These are phyloP conservation scores for Hypoxylon sp. DNA, from an alignment of 2,329 filamentous ascomycete species.

Conservation along the genomic window DNA sequence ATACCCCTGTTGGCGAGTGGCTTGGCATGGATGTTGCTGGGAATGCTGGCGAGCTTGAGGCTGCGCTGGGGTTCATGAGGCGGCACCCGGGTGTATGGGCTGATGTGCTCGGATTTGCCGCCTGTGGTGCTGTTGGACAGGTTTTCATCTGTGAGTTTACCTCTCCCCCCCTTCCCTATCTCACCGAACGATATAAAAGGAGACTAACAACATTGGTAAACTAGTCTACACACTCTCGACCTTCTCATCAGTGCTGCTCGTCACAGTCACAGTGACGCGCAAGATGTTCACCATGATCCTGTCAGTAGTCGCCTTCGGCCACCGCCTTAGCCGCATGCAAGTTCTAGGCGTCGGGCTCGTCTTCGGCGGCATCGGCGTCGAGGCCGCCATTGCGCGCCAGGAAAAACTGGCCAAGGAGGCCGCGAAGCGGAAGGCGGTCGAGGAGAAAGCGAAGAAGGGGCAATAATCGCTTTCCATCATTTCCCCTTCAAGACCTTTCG, in stretches of 20 bases:
- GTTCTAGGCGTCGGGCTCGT: constrained; percentile 93
- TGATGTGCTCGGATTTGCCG: constrained; percentile 90
- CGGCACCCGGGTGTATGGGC: constrained; percentile 85
- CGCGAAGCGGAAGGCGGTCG: constrained; percentile 66
- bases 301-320: constrained; percentile 94
- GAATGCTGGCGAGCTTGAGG: constrained; percentile 79
- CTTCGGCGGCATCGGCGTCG: constrained; percentile 94
- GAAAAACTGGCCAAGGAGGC: constrained; percentile 87
- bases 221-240: constrained; percentile 89
- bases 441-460: constrained; percentile 51
- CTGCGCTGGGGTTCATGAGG: constrained; percentile 84
- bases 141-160: constrained; percentile 85
- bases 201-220: constrained; percentile 39
- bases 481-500: not conserved
- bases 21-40: constrained; percentile 75
- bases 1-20: constrained; percentile 73
- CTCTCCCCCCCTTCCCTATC: not conserved
- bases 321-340: constrained; percentile 87
- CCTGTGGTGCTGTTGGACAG: constrained; percentile 92
- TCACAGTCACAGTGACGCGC: constrained; percentile 95
- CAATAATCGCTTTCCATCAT: constrained; percentile 23
- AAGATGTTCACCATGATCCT: constrained; percentile 99
- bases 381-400: constrained; percentile 81
- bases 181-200: not conserved
- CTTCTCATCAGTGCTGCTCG: constrained; percentile 91